Evolutionary conservation across 306 rosid genomes (phyloP).

Genomic region (barrel medic (Medicago truncatula)): DNA sequence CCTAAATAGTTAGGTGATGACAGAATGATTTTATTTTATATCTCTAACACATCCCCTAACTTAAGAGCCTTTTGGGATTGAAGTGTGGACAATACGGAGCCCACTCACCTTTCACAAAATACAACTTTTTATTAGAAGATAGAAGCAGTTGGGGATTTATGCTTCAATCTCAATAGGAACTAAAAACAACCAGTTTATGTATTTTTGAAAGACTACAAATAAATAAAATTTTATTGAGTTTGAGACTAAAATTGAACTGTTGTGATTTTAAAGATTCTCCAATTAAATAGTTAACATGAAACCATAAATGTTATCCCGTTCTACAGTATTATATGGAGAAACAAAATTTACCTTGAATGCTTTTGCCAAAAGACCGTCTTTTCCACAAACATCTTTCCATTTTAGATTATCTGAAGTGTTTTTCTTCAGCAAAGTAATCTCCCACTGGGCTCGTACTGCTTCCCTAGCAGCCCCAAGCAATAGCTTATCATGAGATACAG

Average conservation of each 20-base stretch:
- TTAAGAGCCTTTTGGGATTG: neutral
- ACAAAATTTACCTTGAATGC: constrained; percentile 75
- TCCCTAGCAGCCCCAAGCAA: constrained; percentile 99
- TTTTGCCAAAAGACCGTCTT: constrained; percentile 79
- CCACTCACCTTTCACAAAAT: neutral
- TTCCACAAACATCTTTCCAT: constrained; percentile 90
- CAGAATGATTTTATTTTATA: neutral
- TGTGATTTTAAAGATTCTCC: neutral
- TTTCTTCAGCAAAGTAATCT: constrained; percentile 81
- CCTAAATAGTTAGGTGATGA: neutral
- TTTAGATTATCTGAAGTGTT: constrained; percentile 74
- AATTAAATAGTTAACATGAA: constrained; percentile 12
- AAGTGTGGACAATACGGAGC: neutral
- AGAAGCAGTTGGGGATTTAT: neutral
- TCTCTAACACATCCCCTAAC: neutral
- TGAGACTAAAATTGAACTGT: neutral
- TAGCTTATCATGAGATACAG: constrained; percentile 94
- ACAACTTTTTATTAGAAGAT: neutral
- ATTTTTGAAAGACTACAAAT: neutral
- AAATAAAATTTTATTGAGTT: neutral
- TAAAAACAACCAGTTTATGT: neutral
- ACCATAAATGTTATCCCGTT: constrained; percentile 29
- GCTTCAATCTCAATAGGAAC: neutral
- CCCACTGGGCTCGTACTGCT: constrained; percentile 99
- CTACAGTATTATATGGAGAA: constrained; percentile 36